A percentile compares a stretch with the other conserved stretches of the same genome.
phyloP scores from a whole-genome alignment of 257 asterid species.

The Capsicum chinense region DNA sequence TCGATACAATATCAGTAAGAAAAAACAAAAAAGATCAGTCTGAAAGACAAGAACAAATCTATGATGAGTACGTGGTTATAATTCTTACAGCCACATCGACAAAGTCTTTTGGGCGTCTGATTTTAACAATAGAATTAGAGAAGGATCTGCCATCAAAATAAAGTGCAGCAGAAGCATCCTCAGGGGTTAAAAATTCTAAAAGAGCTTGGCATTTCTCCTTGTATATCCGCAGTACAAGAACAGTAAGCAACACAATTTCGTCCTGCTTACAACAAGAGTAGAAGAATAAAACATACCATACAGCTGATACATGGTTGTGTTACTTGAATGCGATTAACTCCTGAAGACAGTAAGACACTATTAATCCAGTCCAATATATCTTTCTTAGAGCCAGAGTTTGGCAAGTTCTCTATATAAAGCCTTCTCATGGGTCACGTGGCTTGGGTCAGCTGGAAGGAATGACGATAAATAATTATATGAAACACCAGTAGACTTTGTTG shows the following conservation, averaged over 20 bases:
- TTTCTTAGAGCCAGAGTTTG: constrained; percentile 80
- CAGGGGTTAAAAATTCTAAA: constrained; percentile 93
- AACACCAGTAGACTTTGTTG: constrained; percentile 49
- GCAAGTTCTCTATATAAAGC: constrained; percentile 85
- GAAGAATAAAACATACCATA: constrained; percentile 57
- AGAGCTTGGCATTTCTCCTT: constrained; percentile 96
- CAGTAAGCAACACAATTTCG: constrained; percentile 1
- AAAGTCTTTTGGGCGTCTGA: constrained; percentile 96
- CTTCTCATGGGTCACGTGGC: constrained; percentile 96
- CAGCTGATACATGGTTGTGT: constrained; percentile 94
- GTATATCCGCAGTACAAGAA: constrained; percentile 65
- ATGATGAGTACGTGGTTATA: constrained; percentile 39
- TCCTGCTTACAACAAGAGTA: constrained; percentile 26
- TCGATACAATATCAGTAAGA: neutral
- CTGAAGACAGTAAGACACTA: constrained; percentile 69
- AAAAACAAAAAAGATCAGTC: neutral
- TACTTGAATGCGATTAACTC: constrained; percentile 76
- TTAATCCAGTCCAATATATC: constrained; percentile 77
- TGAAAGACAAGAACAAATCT: constrained; percentile 22
- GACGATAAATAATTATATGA: constrained; percentile 48
- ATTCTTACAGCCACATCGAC: constrained; percentile 78
- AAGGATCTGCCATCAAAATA: constrained; percentile 73
- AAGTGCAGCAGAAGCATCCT: constrained; percentile 95
- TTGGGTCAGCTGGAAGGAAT: constrained; percentile 85
- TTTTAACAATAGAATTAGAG: constrained; percentile 65